Percentiles rank a stretch among this genome's conserved stretches.
phyloP scores from a whole-genome alignment of 495 filamentous ascomycete species.

The Aspergillus leporis region DNA sequence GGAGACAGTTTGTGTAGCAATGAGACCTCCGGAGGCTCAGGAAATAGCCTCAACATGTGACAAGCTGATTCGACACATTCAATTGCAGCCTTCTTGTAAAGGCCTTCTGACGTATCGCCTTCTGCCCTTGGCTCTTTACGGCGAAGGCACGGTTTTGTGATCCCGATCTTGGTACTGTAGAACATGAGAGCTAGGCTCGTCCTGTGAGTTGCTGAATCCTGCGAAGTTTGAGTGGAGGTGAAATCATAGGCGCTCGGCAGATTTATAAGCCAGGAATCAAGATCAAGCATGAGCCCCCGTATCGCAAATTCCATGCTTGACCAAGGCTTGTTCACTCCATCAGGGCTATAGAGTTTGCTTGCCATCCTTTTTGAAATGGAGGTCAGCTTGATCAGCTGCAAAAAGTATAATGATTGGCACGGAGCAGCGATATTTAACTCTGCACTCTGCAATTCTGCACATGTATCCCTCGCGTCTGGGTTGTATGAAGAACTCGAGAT shows the following conservation, averaged over 20 bases:
- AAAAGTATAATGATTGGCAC: constrained; percentile 52
- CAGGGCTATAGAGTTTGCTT: constrained; percentile 58
- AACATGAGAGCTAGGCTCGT: constrained; percentile 56
- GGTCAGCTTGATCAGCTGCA: constrained; percentile 45
- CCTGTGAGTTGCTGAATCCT: constrained; percentile 36
- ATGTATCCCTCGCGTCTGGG: constrained; percentile 12
- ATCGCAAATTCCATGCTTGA: constrained; percentile 43
- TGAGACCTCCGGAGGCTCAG: constrained; percentile 37
- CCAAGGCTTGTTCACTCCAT: constrained; percentile 53
- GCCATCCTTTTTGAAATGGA: constrained; percentile 55
- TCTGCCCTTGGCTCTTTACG: constrained; percentile 42
- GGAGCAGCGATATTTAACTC: constrained; percentile 34
- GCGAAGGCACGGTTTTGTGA: constrained; percentile 62
- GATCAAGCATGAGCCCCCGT: constrained; percentile 38
- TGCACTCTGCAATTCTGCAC: constrained; percentile 21
- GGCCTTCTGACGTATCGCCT: constrained; percentile 42
- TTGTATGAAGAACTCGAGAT: constrained; percentile 17
- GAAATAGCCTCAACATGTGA: constrained; percentile 54
- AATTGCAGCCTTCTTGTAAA: constrained; percentile 52
- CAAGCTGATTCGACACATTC: constrained; percentile 61
- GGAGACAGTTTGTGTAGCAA: constrained; percentile 51
- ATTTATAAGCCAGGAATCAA: constrained; percentile 43
- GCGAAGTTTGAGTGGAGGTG: constrained; percentile 33
- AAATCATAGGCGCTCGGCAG: constrained; percentile 43
- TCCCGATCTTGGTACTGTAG: constrained; percentile 58